Conservation (phyloP, 2,329 filamentous ascomycete genomes). For the Ploettnerulaceae sp. region DNA sequence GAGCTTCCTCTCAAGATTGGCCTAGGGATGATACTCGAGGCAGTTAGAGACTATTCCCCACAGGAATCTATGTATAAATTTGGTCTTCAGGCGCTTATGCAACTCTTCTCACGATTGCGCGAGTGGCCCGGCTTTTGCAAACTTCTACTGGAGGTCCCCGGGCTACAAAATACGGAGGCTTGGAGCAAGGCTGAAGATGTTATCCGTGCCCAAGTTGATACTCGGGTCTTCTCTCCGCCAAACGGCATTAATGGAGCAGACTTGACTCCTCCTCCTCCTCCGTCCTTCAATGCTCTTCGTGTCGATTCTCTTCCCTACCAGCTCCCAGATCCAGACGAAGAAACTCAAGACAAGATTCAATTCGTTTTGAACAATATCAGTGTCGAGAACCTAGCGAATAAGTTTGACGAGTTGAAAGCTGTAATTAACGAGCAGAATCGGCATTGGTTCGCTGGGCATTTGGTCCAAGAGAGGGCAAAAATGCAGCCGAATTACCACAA, state of each 20-base stretch:
- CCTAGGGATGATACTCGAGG: constrained; percentile 96
- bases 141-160: constrained; percentile 75
- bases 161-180: constrained; percentile 78
- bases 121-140: constrained; percentile 97
- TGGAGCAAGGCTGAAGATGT: constrained; percentile 79
- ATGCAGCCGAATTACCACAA: constrained; percentile 96
- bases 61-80: constrained; percentile 97
- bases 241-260: constrained; percentile 7
- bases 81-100: constrained; percentile 87
- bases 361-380: constrained; percentile 98
- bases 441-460: constrained; percentile 93
- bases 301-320: constrained; percentile 63
- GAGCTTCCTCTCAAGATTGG: constrained; percentile 88
- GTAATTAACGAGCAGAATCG: constrained; percentile 76
- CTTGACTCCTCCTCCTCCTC: constrained; percentile 44
- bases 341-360: constrained; percentile 86
- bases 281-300: constrained; percentile 74
- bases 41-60: constrained; percentile 76
- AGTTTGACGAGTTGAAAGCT: constrained; percentile 75
- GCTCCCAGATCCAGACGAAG: constrained; percentile 79
- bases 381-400: constrained; percentile 77
- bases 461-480: constrained; percentile 94
- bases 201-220: constrained; percentile 55
- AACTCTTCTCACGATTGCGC: constrained; percentile 73
- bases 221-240: background rate